Evolutionary conservation across 129 eudicot species (phyloP), one percentile per base, ranked within the genome.

Genomic region (Oenanthe sinensis): DNA sequence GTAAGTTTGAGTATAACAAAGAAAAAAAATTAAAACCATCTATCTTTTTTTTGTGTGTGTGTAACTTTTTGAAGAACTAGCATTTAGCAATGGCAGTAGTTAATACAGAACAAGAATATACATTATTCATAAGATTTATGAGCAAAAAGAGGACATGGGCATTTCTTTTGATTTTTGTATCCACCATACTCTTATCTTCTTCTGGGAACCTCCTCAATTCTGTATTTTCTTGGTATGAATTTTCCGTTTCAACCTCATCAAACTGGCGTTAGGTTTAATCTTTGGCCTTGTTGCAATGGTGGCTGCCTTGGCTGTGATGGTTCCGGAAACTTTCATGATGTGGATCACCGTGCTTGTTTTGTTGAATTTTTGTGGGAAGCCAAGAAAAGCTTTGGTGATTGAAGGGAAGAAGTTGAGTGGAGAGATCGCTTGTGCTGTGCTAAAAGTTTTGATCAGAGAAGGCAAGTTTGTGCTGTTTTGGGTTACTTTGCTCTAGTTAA

Each of bases 231-330:
- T 92, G 96, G 97, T 88, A 92, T 86, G 80, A 85, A 67, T 28
- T 84, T 49, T 42, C 83, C 47, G 80, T 70, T 44, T 1, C 85
- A 20, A 7, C 79, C 69, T 62, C 85, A 0, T 37, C 85, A 7
- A 15, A 77, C 0, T 73, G 58, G 87, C 83, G 22, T 33, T 93
- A 33, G 96, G 97, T 0, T 75, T 86, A 24, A 89, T 89, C 0
- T 89, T 91, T 50, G 93, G 98, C 2, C 76, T 93, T 0, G 84
- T 93, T 14, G 91, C 98, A 37, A 85, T 89, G 92, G 93, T 83
- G 58, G 97, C 97, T 26, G 97, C 96, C n/a, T 37, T 86, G 69
- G 97, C 91, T 19, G 98, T 91, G 58, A 95, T 89, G 74, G 79
- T 91, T 8, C 98, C 98, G 50, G 97, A 95, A 3, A 89, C 90